Evolutionary conservation across 805 yeast species (phyloP).

Genomic region (Saturnispora bothae): DNA sequence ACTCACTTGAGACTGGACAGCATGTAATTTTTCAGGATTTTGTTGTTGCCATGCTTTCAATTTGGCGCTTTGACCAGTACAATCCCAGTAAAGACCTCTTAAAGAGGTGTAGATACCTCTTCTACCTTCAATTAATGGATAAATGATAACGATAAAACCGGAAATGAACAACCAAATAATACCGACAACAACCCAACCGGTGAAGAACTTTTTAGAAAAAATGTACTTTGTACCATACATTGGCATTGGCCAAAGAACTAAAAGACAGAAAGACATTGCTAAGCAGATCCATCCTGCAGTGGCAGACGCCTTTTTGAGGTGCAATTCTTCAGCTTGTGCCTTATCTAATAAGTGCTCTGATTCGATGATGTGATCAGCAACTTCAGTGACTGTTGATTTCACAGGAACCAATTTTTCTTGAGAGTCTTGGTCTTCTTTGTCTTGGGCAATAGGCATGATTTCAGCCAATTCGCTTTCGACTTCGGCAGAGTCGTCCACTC

Average conservation of each 20-base stretch:
- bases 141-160: slow-evolving; percentile 50
- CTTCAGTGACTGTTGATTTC: slow-evolving; percentile 56
- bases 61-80: slow-evolving; percentile 64
- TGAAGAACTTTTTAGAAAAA: slow-evolving; percentile 66
- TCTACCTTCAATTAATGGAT: slow-evolving; percentile 70
- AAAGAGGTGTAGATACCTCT: slow-evolving; percentile 49
- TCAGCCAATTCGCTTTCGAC: slow-evolving; percentile 26
- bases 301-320: slow-evolving; percentile 47
- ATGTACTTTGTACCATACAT: slow-evolving; percentile 77
- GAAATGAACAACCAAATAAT: slow-evolving; percentile 73
- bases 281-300: slow-evolving; percentile 52
- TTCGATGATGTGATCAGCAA: slow-evolving; percentile 83
- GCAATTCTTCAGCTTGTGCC: slow-evolving; percentile 41
- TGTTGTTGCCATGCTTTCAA: slow-evolving; percentile 63
- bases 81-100: slow-evolving; percentile 82
- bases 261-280: slow-evolving; percentile 48
- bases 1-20: slow-evolving; percentile 54
- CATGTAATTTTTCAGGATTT: slow-evolving; percentile 68
- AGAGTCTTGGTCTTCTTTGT: slow-evolving; percentile 54
- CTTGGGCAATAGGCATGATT: slow-evolving; percentile 59
- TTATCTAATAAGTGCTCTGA: slow-evolving; percentile 48
- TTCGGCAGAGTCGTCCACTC: slow-evolving; percentile 68
- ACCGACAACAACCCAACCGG: slow-evolving; percentile 81
- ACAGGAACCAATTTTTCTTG: slow-evolving; percentile 20
- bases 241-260: slow-evolving; percentile 89